Base-by-base conservation (phyloP, 768 basidiomycete species). In the Mycena alexandri region DNA sequence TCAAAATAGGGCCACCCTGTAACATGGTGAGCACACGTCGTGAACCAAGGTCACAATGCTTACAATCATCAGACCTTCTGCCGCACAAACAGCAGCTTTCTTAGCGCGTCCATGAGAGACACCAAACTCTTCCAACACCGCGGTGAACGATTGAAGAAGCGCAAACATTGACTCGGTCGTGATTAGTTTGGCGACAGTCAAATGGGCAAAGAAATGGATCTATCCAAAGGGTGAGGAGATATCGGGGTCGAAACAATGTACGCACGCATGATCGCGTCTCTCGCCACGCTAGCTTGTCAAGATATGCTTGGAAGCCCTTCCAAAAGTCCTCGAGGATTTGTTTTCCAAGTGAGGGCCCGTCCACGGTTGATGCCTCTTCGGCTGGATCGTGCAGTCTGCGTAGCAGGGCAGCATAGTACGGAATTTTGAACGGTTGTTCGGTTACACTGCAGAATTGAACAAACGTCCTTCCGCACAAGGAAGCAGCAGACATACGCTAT, bases 141-240 rank as follows among this genome's bases (percentile, higher is more conserved):
- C 85, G 3, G 90, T 89, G 76, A 98, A 94, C 0, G 95, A 92
- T 69, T 91, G 89, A 25, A 98, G 84, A 33, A 98, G 87, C 9
- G 89, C 85, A 48, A 92, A 82, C 84, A 98, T 88, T 3, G 96
- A 96, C 11, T 90, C 86, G 0, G 89, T 77, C 3, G 93, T 90
- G 56, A 98, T 86, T 2, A 96, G 79, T 61, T 86, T 86, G 2
- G 94, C 89, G 3, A 91, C 84, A 34, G 93, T 91, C 51, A 98
- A 79, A 74, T 96, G 93, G 2, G 96, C 92, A 75, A 99, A 98
- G 77, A 99, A 93, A 68, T 95, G 94, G 16, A 98, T 91, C 96
- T 99, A 41, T 6, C 53, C 13, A 25, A 54, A 43, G 74, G n/a
- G 68, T 67, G 61, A 24, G 68, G 61, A 43, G 29, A 6, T 29